A percentile compares a stretch with the other conserved stretches of the same genome.
phyloP scores from a whole-genome alignment of 1,284 basidiomycete genomes.

The Cerrena zonata region DNA sequence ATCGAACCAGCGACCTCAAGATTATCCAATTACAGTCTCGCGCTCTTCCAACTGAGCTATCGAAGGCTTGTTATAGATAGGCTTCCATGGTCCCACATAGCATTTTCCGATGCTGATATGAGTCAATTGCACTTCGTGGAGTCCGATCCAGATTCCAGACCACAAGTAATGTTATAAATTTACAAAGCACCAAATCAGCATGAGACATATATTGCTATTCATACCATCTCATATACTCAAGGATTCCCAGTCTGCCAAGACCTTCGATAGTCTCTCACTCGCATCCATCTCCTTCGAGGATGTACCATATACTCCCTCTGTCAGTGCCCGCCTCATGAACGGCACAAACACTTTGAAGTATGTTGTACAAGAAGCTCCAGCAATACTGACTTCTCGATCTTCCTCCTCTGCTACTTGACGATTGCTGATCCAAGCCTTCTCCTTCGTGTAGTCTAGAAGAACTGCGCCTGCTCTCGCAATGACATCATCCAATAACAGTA shows the following conservation, averaged over 20 bases:
- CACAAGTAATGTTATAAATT: no score
- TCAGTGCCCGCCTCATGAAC: conserved; percentile 61
- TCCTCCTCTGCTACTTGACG: conserved; percentile 22
- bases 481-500: conserved; percentile 43
- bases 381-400: conserved; percentile 31
- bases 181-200: no score
- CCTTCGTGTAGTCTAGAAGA: conserved; percentile 21
- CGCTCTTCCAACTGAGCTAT: background rate
- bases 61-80: background rate
- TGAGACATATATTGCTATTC: no score
- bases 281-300: background rate
- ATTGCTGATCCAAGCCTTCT: conserved; percentile 12
- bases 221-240: no score
- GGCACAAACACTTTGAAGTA: conserved; percentile 61
- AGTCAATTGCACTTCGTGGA: no score
- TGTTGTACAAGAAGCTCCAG: conserved; percentile 49
- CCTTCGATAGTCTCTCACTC: background rate
- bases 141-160: no score
- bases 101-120: no score
- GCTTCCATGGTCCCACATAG: no score
- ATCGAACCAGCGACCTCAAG: background rate
- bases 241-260: background rate
- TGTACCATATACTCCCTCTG: conserved; percentile 63
- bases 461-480: conserved; percentile 42
- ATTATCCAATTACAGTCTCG: background rate